These are phyloP conservation scores for Euphorbia celastroides DNA, from an alignment of 441 rosid genomes.

Conservation along the genomic window DNA sequence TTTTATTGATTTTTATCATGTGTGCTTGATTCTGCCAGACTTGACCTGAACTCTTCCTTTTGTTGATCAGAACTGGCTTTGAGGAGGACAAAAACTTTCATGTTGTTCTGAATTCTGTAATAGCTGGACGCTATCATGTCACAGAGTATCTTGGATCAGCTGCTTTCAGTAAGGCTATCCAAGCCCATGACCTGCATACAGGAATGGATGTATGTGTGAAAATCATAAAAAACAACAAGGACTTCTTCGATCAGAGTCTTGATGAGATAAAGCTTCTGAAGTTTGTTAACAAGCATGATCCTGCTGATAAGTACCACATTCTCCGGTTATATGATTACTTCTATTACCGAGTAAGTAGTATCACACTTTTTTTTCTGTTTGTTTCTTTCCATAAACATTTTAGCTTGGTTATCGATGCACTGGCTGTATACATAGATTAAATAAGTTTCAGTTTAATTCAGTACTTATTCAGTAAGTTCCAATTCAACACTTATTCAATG, in stretches of 20 bases:
- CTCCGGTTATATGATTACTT: conserved; percentile 92
- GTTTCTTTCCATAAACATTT: not conserved
- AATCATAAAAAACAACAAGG: conserved; percentile 97
- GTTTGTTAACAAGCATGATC: conserved; percentile 96
- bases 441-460: too few species aligned
- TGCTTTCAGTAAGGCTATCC: conserved; percentile 97
- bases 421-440: not conserved
- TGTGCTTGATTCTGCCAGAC: conserved; percentile 23
- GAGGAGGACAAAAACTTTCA: conserved; percentile 99
- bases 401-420: not conserved
- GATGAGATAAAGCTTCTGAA: conserved; percentile 98
- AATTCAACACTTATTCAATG: too few species aligned
- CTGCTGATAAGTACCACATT: conserved; percentile 88
- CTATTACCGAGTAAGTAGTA: conserved; percentile 75
- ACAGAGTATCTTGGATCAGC: conserved; percentile 98
- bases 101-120: conserved; percentile 84
- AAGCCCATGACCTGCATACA: conserved; percentile 94
- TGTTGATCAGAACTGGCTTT: conserved; percentile 82
- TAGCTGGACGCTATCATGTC: conserved; percentile 95
- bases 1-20: conserved; percentile 13
- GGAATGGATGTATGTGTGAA: conserved; percentile 97
- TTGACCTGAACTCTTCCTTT: conserved; percentile 20
- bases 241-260: conserved; percentile 98
- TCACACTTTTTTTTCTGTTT: conserved; percentile 2
- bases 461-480: too few species aligned